These are phyloP conservation scores for Alternaria arbusti DNA, from an alignment of 2,329 filamentous ascomycete species.

Conservation along the genomic window DNA sequence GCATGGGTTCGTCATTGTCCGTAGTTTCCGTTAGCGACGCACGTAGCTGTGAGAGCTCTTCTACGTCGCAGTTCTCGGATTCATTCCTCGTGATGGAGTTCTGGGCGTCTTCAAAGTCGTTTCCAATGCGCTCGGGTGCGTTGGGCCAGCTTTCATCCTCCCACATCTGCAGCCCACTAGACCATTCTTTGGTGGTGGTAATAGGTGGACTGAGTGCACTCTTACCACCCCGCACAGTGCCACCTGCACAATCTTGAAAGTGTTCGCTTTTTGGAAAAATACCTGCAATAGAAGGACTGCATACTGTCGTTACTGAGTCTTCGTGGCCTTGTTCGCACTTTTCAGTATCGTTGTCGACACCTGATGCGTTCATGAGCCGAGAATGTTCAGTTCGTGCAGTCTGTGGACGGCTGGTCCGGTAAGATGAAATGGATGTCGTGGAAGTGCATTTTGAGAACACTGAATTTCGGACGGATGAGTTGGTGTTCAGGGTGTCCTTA, in stretches of 20 bases:
- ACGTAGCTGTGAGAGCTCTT: not conserved
- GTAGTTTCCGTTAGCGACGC: not conserved
- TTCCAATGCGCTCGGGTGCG: not conserved
- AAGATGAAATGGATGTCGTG: slow-evolving; percentile 4
- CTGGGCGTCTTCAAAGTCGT: not conserved
- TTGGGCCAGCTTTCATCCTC: not conserved
- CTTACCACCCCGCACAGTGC: not conserved
- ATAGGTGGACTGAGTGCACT: not conserved
- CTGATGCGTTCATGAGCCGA: not conserved
- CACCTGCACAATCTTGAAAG: not conserved
- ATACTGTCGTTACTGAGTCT: not conserved
- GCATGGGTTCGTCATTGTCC: not conserved
- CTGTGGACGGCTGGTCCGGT: not conserved
- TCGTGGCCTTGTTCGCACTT: not conserved
- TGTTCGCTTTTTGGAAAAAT: not conserved
- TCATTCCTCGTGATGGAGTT: not conserved
- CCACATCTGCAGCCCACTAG: not conserved
- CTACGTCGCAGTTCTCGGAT: not conserved
- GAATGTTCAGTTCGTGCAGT: not conserved
- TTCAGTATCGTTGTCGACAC: not conserved
- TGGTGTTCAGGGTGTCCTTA: not conserved
- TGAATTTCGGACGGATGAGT: not conserved
- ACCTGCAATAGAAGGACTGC: not conserved
- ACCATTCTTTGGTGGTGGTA: not conserved
- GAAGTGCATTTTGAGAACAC: slow-evolving; percentile 5